These are phyloP conservation scores for Didymellaceae sp. DNA, from an alignment of 2,329 filamentous ascomycete genomes.

Conservation along the genomic window DNA sequence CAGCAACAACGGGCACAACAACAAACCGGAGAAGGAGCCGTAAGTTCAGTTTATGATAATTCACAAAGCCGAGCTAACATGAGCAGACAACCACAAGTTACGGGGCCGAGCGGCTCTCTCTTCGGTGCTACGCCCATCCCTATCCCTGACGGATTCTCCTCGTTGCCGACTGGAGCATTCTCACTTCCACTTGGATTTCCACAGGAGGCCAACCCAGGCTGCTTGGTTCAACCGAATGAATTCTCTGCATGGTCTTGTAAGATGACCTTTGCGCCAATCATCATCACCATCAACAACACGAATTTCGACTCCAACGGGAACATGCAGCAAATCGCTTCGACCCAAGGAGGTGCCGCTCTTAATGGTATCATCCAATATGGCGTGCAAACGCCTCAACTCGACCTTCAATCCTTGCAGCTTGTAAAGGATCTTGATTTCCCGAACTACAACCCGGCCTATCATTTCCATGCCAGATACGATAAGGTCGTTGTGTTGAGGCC, in stretches of 20 bases:
- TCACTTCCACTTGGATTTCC: conserved; percentile 55
- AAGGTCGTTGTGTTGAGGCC: conserved; percentile 66
- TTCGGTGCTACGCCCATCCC: conserved; percentile 60
- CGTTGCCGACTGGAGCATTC: conserved; percentile 59
- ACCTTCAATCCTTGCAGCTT: conserved; percentile 58
- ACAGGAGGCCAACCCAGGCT: conserved; percentile 57
- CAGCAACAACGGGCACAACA: conserved; percentile 17
- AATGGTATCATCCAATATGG: conserved; percentile 62
- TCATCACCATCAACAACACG: conserved; percentile 38
- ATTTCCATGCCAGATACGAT: conserved; percentile 68
- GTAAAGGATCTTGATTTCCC: conserved; percentile 65
- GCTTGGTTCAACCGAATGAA: conserved; percentile 55
- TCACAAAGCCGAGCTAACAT: conserved; percentile 22
- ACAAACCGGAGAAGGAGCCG: conserved; percentile 34
- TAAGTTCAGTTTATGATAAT: conserved; percentile 26
- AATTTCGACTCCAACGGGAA: conserved; percentile 11
- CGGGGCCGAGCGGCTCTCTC: conserved; percentile 53
- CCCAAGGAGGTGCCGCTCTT: conserved; percentile 36
- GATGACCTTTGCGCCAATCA: conserved; percentile 44
- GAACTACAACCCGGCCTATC: conserved; percentile 66
- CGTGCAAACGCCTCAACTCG: conserved; percentile 63
- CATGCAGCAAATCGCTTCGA: conserved; percentile 27
- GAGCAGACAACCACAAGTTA: conserved; percentile 52
- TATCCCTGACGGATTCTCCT: conserved; percentile 52
- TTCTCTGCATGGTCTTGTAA: conserved; percentile 60